phyloP scores from a whole-genome alignment of 495 filamentous ascomycete species.

The Tuber borchii region DNA sequence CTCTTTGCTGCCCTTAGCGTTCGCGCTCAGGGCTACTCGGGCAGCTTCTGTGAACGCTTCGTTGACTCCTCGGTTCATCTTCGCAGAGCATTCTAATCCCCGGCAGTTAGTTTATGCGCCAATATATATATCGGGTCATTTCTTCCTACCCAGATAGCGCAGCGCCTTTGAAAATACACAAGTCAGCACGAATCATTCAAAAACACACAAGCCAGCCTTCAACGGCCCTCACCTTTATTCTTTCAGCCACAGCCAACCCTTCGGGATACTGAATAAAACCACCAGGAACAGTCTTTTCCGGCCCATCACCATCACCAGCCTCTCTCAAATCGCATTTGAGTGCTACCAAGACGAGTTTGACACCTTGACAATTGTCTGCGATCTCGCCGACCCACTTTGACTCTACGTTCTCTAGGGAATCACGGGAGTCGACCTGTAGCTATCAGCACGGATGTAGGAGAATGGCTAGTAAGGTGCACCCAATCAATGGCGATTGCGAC shows the following conservation, averaged over 20 bases:
- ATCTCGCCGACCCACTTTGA: conserved; percentile 98
- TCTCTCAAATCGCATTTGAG: conserved; percentile 95
- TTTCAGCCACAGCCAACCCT: conserved; percentile 84
- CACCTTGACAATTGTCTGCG: conserved; percentile 89
- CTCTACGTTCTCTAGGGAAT: conserved; percentile 96
- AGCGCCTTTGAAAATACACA: conserved; percentile 51
- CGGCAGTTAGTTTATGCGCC: conserved; percentile 10
- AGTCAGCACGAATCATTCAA: conserved; percentile 8
- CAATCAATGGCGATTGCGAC: conserved; percentile 15
- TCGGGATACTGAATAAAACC: conserved; percentile 82
- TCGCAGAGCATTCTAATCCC: conserved; percentile 80
- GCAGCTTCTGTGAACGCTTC: conserved; percentile 98
- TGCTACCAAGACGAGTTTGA: conserved; percentile 90
- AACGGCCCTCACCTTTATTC: conserved; percentile 53
- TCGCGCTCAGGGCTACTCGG: conserved; percentile 88
- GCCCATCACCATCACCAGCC: conserved; percentile 52
- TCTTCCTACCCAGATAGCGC: conserved; percentile 69
- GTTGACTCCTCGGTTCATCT: conserved; percentile 93
- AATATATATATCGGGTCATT: background rate
- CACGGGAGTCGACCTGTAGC: conserved; percentile 71
- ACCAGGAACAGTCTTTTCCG: conserved; percentile 45
- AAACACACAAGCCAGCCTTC: background rate
- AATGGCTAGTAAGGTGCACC: background rate
- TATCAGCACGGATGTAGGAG: conserved; percentile 3
- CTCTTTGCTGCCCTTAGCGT: conserved; percentile 53